A percentile compares a stretch with the other conserved stretches of the same genome.
phyloP scores from a whole-genome alignment of 805 yeast genomes.

The Jamesozyma gamospora region DNA sequence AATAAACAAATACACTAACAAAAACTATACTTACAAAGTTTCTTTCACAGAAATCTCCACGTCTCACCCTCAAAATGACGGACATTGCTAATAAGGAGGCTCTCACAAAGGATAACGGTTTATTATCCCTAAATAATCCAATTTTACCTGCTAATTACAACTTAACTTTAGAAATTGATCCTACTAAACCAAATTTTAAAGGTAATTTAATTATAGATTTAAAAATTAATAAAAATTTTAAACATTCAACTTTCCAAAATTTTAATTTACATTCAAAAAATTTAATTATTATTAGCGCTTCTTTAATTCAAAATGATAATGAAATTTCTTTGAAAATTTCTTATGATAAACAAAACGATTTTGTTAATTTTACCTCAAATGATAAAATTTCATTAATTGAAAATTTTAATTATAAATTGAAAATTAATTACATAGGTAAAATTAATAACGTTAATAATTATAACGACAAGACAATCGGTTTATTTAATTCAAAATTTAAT shows the following conservation, averaged over 20 bases:
- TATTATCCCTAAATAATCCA: conserved; percentile 17
- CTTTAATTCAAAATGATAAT: conserved; percentile 25
- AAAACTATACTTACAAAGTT: too few species aligned
- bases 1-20: too few species aligned
- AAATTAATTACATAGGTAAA: conserved; percentile 40
- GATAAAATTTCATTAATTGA: neutral
- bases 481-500: conserved; percentile 57
- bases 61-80: too few species aligned
- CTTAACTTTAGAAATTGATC: conserved; percentile 33
- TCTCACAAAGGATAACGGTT: neutral
- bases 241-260: neutral
- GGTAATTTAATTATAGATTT: conserved; percentile 25
- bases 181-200: conserved; percentile 37
- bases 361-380: conserved; percentile 4
- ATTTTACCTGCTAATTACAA: conserved; percentile 30
- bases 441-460: conserved; percentile 41
- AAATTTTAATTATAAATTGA: neutral
- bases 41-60: too few species aligned
- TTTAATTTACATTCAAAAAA: conserved; percentile 26
- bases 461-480: conserved; percentile 50
- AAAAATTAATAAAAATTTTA: conserved; percentile 1
- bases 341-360: conserved; percentile 11
- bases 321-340: conserved; percentile 13
- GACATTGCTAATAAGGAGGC: neutral
- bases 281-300: conserved; percentile 32